A percentile compares a stretch with the other conserved stretches of the same genome.
phyloP scores from a whole-genome alignment of 768 basidiomycete species.

The Phaffia tasmanica region DNA sequence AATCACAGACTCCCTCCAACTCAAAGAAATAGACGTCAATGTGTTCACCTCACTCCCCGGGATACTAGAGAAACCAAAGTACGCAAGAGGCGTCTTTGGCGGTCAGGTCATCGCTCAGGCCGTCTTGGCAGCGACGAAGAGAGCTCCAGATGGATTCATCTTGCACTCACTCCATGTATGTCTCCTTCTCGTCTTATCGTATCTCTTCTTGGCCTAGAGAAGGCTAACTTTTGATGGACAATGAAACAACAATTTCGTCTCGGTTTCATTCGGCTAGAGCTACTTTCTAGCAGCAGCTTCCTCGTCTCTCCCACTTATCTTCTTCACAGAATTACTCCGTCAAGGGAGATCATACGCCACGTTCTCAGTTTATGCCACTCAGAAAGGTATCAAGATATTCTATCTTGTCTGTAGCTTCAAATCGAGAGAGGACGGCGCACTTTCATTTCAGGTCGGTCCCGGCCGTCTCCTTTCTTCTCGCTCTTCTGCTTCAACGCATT shows the following conservation, averaged over 20 bases:
- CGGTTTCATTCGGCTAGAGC: neutral
- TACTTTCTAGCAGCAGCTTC: conserved; percentile 24
- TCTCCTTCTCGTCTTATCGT: neutral
- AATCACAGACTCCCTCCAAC: no score
- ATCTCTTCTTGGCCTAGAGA: neutral
- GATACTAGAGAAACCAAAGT: no score
- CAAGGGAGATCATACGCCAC: conserved; percentile 31
- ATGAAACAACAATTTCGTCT: neutral
- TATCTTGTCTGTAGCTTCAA: conserved; percentile 35
- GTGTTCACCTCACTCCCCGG: no score
- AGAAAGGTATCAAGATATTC: conserved; percentile 34
- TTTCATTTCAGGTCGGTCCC: neutral
- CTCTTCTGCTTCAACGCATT: conserved; percentile 22
- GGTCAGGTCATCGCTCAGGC: conserved; percentile 77
- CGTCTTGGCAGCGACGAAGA: conserved; percentile 62
- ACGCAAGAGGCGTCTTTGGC: conserved; percentile 65
- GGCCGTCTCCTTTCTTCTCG: neutral
- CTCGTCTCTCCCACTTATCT: conserved; percentile 30
- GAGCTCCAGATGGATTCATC: neutral
- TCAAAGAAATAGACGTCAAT: no score
- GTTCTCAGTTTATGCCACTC: conserved; percentile 33
- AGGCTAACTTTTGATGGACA: neutral
- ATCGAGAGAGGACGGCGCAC: conserved; percentile 26
- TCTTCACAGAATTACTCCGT: conserved; percentile 34
- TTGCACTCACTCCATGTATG: conserved; percentile 11